A percentile compares a stretch with the other conserved stretches of the same genome.
Conservation (phyloP, 176 grass and related monocot genomes). For the Oryza meridionalis region DNA sequence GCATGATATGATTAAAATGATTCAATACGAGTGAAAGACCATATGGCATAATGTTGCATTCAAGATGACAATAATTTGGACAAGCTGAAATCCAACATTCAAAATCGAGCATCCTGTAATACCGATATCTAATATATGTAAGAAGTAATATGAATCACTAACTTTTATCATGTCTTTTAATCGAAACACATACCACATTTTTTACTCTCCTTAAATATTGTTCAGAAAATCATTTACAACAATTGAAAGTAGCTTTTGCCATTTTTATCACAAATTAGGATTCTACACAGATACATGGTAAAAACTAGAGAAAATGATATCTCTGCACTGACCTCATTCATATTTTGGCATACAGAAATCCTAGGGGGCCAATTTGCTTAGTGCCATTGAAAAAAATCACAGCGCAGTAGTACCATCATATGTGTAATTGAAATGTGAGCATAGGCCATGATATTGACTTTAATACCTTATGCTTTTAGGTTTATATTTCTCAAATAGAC, state of each 20-base stretch:
- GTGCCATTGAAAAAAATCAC: too few species aligned
- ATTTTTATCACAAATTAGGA: background rate
- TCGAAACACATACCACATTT: background rate
- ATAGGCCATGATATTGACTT: background rate
- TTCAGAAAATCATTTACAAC: background rate
- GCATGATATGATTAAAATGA: background rate
- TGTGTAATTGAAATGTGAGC: too few species aligned
- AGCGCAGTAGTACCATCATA: too few species aligned
- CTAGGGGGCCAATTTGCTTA: too few species aligned
- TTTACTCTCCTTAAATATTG: background rate
- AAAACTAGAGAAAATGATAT: background rate
- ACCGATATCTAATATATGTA: background rate
- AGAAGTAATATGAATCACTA: background rate
- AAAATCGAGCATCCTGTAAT: conserved; percentile 13
- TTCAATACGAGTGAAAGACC: conserved; percentile 3
- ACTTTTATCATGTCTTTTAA: background rate
- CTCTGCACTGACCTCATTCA: background rate
- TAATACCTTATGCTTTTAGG: background rate
- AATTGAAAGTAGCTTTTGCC: background rate
- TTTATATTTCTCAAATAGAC: background rate
- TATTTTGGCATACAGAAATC: background rate
- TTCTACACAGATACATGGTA: background rate
- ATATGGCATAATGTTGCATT: background rate
- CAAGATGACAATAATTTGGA: background rate
- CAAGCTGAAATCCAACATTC: background rate